Evolutionary conservation across 106 monocot species (phyloP), one percentile per base, ranked within the genome.

Genomic region (Agapanthus africanus): DNA sequence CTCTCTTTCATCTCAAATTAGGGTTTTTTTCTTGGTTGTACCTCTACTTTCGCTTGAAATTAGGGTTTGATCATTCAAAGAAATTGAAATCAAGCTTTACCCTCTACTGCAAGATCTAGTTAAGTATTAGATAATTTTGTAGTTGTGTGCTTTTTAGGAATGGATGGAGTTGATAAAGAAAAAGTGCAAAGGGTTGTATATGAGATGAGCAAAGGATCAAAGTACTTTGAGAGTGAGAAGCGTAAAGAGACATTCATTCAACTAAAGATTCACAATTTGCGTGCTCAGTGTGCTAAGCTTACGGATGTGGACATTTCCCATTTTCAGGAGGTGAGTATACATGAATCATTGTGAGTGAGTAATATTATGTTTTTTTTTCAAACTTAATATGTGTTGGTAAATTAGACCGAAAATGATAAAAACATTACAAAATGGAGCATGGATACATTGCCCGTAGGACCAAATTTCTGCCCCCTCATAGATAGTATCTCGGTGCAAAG

Each of bases 161-260:
- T 99, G 99, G 99, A 99, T 68, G 99, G 99, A 60, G 99, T 93
- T 75, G 99, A 99, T 74, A 93, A 99, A 76, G 99, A 99, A 76
- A 93, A 79, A 67, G 99, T 99, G 52, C 93, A 99, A 61, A 84
- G 71, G 71, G 42, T 80, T 76, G 79, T 99, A 7, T 99, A 99
- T 70, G 90, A 99, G 57, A 90, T 90, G 93, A 99, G 99, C 80
- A 93, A 99, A 73, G 99, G 99, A 23, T 99, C 99, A 64, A 99
- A 99, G 75, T 99, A 93, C 81, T 99, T 99, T 74, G 93, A 90
- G 70, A 99, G 81, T 60, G 99, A 93, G 74, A 79, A 93, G 69
- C 82, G 82, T 14, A 99, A 99, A 57, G 92, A 99, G 70, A 77
- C 86, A 47, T 73, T 77, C 27, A 81, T 81, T 21, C 82, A 83